Percentiles rank a stretch among this genome's conserved stretches.
phyloP scores from a whole-genome alignment of 176 grass and related monocot genomes.

The Zea mays region Zm-B73-REFERENCE-NAM-5.0 NC_050105.1:923001-923500 shows the following conservation, averaged over 20 bases:
- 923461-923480: constrained; percentile 94
- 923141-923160: constrained; percentile 92
- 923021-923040: constrained; percentile 1
- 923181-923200: constrained; percentile 93
- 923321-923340: background rate
- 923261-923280: constrained; percentile 66
- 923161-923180: constrained; percentile 94
- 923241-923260: constrained; percentile 57
- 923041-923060: background rate
- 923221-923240: constrained; percentile 87
- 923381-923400: constrained; percentile 42
- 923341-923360: constrained; percentile 18
- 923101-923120: constrained; percentile 63
- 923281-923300: constrained; percentile 21
- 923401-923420: constrained; percentile 88
- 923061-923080: background rate
- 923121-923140: constrained; percentile 99
- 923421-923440: constrained; percentile 84
- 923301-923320: constrained; percentile 17
- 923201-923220: constrained; percentile 95
- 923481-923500: constrained; percentile 86
- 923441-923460: constrained; percentile 99
- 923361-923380: background rate
- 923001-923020: constrained; percentile 25
- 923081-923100: constrained; percentile 3